Base-by-base conservation (phyloP, 2,329 filamentous ascomycete genomes). In the Ustilaginoidea virens region DNA sequence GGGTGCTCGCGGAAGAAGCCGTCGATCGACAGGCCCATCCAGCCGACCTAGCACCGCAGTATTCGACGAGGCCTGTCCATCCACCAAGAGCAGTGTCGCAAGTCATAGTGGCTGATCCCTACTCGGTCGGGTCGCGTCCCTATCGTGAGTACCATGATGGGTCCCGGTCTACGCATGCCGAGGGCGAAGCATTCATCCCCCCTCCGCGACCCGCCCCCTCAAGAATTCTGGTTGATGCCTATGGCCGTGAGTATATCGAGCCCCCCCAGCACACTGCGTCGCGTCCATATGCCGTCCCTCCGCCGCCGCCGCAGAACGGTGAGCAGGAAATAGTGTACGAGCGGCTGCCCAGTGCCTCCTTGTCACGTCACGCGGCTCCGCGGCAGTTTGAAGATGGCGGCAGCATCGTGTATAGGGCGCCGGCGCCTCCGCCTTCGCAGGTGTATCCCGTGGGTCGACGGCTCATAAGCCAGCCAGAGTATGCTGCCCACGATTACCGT, bases 171-270 rank as follows among this genome's bases (percentile, higher is more conserved):
- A 49, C 60, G 18, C 63, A 62, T 23, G 58, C 66, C 14, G 58
- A 64, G 31, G 47, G 47, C 27, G 63, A 66, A 37, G 56, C 64
- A 18, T 56, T 60, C n/a, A 62, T 69, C 55, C 55, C 55, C 2
- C 60, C 60, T 26, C 60, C 60, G 41, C 50, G 60, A 28, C 61
- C 68, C 5, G 63, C 68, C 12, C 57, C 68, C 25, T 60, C 74
- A 31, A 72, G 76, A 36, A 77, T 93, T 37, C 64, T 92, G 19
- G 63, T 92, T 31, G 86, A 94, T 52, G 73, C 80, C 36, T 81
- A 75, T 51, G 85, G 85, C 23, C 80, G 81, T 47, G 74, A 82
- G 47, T 94, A 86, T 54, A 50, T 66, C 34, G 69, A 75, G 40
- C 67, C 70, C 16, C 42, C 54, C 16, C 30, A 33, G 7, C 60